Evolutionary conservation across 805 yeast species (phyloP), one percentile per base, ranked within the genome.

Genomic region (Lachancea meyersii): DNA sequence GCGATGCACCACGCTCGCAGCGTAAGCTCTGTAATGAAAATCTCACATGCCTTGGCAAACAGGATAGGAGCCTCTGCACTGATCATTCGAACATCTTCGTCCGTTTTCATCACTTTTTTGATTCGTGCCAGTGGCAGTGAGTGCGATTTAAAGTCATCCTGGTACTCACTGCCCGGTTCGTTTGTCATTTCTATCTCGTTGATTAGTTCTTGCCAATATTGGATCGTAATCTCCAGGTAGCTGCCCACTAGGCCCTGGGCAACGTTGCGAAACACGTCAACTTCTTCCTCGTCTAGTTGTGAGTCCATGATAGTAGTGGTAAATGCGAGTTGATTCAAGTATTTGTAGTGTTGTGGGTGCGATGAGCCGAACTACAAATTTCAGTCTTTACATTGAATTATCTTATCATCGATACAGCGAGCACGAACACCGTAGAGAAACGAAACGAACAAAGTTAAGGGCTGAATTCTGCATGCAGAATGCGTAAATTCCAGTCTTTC

Each of bases 1-100:
- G 97, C 96, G 55, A 89, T 96, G 48, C 93, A 87, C 98, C 98
- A 93, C 6, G 98, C 97, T 45, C 99, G 73, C 96, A 93, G 89
- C 11, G 99, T 89, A 43, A 93, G 70, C 62, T 93, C 99, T 1
- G 98, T 89, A 53, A 93, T 91, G 65, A 93, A 93, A 27, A 93
- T 81, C 61, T 93, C 99, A 65, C 98, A 93, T 1, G 97, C 97
- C 63, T 93, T 93, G 36, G 98, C 97, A 68, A 93, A 93, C 47
- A 93, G 66, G 26, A 93, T 88, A 2, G 99, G 98, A 1, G 97
- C 97, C 67, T 93, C 99, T 2, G 98, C 97, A 49, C 93, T 80
- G 44, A 93, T 93, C 99, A 93, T 93, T 50, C 88, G 77, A 31
- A 93, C 97, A 50, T 91, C 97, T 59, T 87, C 95, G 61, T 91